Conservation (phyloP, 345 rosid genomes). For the Triadica sebifera region DNA sequence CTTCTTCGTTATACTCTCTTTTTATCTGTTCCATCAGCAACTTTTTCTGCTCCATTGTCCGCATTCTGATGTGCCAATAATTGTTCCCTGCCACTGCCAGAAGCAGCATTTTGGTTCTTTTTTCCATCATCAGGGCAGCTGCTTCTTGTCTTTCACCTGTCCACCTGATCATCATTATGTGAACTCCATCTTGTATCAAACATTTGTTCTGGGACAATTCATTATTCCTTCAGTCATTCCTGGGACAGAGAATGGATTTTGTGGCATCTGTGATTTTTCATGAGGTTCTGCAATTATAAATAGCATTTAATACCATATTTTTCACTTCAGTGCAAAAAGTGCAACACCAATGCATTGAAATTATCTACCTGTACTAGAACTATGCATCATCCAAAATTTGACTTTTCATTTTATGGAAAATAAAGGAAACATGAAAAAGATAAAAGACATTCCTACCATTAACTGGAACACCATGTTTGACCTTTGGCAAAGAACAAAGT, state of each 20-base stretch:
- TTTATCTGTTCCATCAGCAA: slow-evolving; percentile 9
- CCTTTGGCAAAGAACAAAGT: slow-evolving; percentile 28
- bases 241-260: slow-evolving; percentile 22
- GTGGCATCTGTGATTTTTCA: slow-evolving; percentile 23
- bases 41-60: slow-evolving; percentile 13
- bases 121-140: slow-evolving; percentile 19
- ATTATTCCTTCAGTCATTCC: slow-evolving; percentile 49
- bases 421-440: background rate
- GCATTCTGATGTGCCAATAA: slow-evolving; percentile 18
- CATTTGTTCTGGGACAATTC: slow-evolving; percentile 40
- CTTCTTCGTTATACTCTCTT: slow-evolving; percentile 4
- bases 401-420: no score
- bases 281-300: slow-evolving; percentile 32
- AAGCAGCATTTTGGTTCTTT: slow-evolving; percentile 13
- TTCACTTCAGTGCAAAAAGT: background rate
- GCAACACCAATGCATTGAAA: background rate
- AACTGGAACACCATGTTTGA: slow-evolving; percentile 25
- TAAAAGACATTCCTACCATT: slow-evolving; percentile 31
- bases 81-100: slow-evolving; percentile 32
- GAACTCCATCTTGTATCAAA: slow-evolving; percentile 23
- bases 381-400: background rate
- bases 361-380: background rate
- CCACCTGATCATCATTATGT: slow-evolving; percentile 21
- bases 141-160: slow-evolving; percentile 16
- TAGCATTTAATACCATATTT: background rate